Evolutionary conservation across 1,284 basidiomycete genomes (phyloP).

Genomic region (Gymnopus androsaceus): DNA sequence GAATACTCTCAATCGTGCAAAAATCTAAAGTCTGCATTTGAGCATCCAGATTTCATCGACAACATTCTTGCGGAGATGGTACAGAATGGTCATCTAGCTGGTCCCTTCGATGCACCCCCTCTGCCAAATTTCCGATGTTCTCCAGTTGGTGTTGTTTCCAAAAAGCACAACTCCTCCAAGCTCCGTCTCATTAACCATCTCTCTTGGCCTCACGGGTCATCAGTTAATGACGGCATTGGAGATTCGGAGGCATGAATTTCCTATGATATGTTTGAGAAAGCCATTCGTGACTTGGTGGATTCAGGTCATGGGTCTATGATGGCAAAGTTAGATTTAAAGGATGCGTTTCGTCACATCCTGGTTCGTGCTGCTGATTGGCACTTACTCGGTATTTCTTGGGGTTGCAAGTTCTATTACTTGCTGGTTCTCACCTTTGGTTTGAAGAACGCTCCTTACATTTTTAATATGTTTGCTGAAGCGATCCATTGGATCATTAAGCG

Average conservation of each 20-base stretch:
- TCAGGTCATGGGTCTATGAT: constrained; percentile 33
- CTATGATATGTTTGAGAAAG: constrained; percentile 32
- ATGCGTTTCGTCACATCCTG: constrained; percentile 40
- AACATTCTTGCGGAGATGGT: constrained; percentile 17
- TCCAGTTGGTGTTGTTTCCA: constrained; percentile 30
- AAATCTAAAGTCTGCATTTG: constrained; percentile 26
- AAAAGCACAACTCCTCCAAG: constrained; percentile 30
- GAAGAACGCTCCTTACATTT: constrained; percentile 38
- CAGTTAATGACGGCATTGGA: constrained; percentile 41
- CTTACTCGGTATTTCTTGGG: constrained; percentile 37
- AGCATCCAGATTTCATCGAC: constrained; percentile 19
- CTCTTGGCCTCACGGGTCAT: constrained; percentile 35
- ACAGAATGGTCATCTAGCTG: constrained; percentile 18
- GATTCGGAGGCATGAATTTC: constrained; percentile 31
- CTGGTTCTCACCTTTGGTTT: constrained; percentile 24
- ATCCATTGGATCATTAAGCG: constrained; percentile 35
- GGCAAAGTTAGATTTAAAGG: constrained; percentile 40
- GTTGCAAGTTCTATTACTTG: constrained; percentile 28
- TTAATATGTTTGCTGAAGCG: constrained; percentile 39
- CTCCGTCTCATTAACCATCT: constrained; percentile 36
- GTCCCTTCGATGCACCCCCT: constrained; percentile 30
- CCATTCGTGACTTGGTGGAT: constrained; percentile 21
- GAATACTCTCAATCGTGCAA: constrained; percentile 14
- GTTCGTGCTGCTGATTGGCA: constrained; percentile 32
- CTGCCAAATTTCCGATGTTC: constrained; percentile 26